Percentiles rank a stretch among this genome's conserved stretches.
phyloP scores from a whole-genome alignment of 495 filamentous ascomycete species.

The Penicillium lagena region DNA sequence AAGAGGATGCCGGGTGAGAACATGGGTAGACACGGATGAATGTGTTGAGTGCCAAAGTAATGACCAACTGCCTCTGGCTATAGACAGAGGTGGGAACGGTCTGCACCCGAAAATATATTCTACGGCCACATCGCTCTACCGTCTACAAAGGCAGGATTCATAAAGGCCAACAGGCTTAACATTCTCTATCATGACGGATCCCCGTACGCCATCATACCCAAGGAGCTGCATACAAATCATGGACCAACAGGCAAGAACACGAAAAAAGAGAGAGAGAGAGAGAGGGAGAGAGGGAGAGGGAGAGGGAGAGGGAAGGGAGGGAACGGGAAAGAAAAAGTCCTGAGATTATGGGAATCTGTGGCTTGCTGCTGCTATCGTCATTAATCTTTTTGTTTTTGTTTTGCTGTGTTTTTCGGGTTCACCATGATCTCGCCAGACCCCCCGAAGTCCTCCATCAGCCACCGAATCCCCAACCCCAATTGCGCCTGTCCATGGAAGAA shows the following conservation, averaged over 20 bases:
- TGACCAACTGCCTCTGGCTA: too few relatives aligned
- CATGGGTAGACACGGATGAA: too few relatives aligned
- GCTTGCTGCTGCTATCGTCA: conserved; percentile 20
- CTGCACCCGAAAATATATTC: not conserved
- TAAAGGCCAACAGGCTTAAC: conserved; percentile 15
- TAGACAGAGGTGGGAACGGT: too few relatives aligned
- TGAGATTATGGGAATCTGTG: conserved; percentile 20
- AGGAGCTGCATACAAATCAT: conserved; percentile 11
- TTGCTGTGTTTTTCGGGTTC: not conserved
- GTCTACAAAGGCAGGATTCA: not conserved
- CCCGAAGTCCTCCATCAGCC: conserved; percentile 11
- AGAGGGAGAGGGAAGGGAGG: too few relatives aligned
- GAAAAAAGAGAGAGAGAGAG: not conserved
- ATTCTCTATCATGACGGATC: conserved; percentile 23
- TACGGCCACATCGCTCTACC: not conserved
- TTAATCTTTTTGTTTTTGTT: conserved; percentile 9
- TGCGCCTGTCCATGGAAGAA: conserved; percentile 23
- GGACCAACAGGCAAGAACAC: not conserved
- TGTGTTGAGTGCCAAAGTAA: too few relatives aligned
- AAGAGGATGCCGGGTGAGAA: too few relatives aligned
- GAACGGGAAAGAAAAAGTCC: conserved; percentile 6
- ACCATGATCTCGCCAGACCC: conserved; percentile 6
- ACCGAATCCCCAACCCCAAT: conserved; percentile 13
- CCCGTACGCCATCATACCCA: conserved; percentile 16
- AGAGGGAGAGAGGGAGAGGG: conserved; percentile 1